Conservation (phyloP, 805 yeast genomes). For the Metschnikowia arizonensis region DNA sequence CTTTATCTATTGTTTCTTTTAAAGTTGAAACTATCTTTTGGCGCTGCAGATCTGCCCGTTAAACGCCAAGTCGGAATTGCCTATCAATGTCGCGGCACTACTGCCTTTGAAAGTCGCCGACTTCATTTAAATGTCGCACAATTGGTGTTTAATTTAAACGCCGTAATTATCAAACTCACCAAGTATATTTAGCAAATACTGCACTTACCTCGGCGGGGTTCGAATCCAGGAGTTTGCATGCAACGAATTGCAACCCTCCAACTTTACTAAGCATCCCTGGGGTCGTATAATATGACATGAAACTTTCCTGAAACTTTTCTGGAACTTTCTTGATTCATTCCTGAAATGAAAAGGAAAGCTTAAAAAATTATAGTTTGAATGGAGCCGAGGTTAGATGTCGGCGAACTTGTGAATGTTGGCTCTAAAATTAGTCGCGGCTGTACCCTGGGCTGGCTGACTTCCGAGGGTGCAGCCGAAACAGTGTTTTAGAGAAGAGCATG, state of each 20-base stretch:
- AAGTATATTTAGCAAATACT: too few relatives aligned
- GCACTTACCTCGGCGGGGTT: not conserved
- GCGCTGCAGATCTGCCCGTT: too few relatives aligned
- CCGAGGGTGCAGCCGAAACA: not conserved
- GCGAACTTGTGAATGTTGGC: not conserved
- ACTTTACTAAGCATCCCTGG: too few relatives aligned
- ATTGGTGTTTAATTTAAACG: not conserved
- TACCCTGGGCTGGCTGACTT: not conserved
- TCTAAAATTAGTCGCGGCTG: not conserved
- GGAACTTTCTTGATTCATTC: too few relatives aligned
- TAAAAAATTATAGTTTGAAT: not conserved
- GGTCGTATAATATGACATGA: too few relatives aligned
- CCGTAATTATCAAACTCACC: not conserved
- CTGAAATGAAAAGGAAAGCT: not conserved
- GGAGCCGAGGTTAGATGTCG: not conserved
- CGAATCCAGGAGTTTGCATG: too few relatives aligned
- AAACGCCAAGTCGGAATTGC: not conserved
- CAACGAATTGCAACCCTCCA: too few relatives aligned
- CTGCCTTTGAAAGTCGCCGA: not conserved
- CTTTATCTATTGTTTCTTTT: too few relatives aligned
- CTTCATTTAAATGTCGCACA: slow-evolving; percentile 1
- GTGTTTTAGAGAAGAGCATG: too few relatives aligned
- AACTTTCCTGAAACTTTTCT: too few relatives aligned
- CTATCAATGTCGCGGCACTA: not conserved
- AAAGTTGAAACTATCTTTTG: too few relatives aligned